Evolutionary conservation across 495 filamentous ascomycete species (phyloP), one percentile per base, ranked within the genome.

Genomic region (Hypoxylon intermedium): DNA sequence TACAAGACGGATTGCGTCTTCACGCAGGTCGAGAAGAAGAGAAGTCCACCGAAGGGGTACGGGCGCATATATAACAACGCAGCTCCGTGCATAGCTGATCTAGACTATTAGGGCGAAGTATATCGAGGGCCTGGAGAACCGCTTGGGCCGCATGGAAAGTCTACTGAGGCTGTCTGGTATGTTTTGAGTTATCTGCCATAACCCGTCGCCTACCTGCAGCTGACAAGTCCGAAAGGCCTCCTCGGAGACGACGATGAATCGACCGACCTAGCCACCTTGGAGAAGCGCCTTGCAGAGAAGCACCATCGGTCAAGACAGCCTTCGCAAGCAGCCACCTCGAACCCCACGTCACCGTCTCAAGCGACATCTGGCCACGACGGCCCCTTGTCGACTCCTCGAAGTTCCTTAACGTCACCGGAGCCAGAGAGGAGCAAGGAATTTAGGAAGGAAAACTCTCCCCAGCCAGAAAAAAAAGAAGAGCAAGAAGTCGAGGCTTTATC

Each of bases 1-100:
- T 97, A 98, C 80, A 97, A 97, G 80, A 96, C 92, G 6, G 93
- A 97, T 65, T 98, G 94, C 69, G 84, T 98, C 50, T 98, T 97
- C 69, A 98, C 94, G 5, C 91, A 96, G 67, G 92, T 97, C 18
- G 94, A 98, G 79, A 98, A 98, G 86, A 98, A 98, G 82, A 84
- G 94, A 54, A 93, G 90, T 79, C 94, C 94, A 13, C 94, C 94
- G 6, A 98, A 98, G 83, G 93, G 94, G 90, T 96, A 83, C 51
- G 84, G 62, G 50, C 41, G 21, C 40, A 48, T 38, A 6, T 31
- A 40, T 37, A 7, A 38, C 31, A n/a, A 41, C 34, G 15, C 13
- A 38, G 19, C 24, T 15, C 23, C 16, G 34, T 42, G 9, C 36
- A 36, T 31, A 16, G 55, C 72, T 72, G 24, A 74, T 67, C 30